phyloP scores from a whole-genome alignment of 129 eudicot species.

The Silybum marianum region DNA sequence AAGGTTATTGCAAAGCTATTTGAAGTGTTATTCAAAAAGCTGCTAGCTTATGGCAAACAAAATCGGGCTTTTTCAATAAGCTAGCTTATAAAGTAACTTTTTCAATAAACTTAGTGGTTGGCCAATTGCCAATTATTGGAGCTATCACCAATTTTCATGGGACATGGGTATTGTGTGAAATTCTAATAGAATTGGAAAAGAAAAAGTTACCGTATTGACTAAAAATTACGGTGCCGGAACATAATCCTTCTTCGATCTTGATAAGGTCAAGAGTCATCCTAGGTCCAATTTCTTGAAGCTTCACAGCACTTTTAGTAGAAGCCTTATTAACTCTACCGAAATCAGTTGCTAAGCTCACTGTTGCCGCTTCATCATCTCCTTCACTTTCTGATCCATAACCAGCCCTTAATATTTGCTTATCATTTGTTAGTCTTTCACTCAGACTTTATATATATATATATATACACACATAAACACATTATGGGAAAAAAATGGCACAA shows the following conservation, averaged over 20 bases:
- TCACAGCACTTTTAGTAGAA: constrained; percentile 89
- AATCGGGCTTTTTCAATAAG: too few species aligned
- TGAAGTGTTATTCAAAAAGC: neutral
- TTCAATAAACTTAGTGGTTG: neutral
- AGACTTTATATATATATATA: neutral
- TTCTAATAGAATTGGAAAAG: neutral
- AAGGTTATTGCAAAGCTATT: neutral
- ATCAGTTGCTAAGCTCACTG: constrained; percentile 73
- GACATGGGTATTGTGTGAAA: too few species aligned
- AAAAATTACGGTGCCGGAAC: constrained; percentile 80
- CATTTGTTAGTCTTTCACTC: neutral
- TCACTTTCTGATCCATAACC: constrained; percentile 99
- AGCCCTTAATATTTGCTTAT: constrained; percentile 43
- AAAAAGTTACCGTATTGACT: constrained; percentile 58
- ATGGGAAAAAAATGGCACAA: too few species aligned
- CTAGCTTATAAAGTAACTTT: neutral
- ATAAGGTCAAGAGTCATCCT: constrained; percentile 90
- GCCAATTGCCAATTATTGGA: neutral
- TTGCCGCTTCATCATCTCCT: constrained; percentile 94
- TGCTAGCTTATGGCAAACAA: neutral
- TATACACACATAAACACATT: neutral
- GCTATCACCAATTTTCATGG: neutral
- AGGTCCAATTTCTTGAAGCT: constrained; percentile 98
- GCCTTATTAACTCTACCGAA: constrained; percentile 84
- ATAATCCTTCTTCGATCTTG: constrained; percentile 89